These are phyloP conservation scores for Penicillium sp. DNA, from an alignment of 2,329 filamentous ascomycete species.

Conservation along the genomic window DNA sequence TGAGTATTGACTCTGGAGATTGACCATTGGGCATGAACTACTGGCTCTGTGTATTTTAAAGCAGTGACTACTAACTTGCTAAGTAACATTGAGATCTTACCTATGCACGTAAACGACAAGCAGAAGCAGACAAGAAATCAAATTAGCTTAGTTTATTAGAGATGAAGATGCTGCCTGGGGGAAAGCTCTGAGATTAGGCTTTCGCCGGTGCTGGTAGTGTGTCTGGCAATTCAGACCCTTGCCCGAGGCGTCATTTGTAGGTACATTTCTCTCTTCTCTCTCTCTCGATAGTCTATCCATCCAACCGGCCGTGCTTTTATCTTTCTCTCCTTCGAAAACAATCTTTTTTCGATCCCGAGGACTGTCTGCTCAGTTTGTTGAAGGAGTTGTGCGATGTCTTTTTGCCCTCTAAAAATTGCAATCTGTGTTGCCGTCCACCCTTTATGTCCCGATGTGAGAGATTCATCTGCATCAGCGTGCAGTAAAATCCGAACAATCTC, in stretches of 20 bases:
- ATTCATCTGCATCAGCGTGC: neutral
- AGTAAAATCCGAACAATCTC: neutral
- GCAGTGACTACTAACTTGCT: no score
- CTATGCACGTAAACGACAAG: no score
- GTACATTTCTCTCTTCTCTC: neutral
- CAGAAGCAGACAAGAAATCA: no score
- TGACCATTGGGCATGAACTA: no score
- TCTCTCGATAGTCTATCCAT: neutral
- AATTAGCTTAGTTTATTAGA: no score
- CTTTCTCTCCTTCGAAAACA: neutral
- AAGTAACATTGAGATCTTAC: no score
- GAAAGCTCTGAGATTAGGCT: no score
- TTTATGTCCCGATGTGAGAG: neutral
- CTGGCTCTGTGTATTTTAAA: no score
- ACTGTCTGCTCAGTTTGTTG: neutral
- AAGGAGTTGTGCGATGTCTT: neutral
- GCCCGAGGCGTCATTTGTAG: neutral
- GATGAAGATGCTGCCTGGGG: no score
- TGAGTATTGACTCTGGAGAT: no score
- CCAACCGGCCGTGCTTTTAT: neutral
- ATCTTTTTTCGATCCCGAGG: neutral
- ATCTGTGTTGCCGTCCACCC: neutral
- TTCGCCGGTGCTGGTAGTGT: no score
- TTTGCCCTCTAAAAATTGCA: neutral
- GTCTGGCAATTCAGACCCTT: no score